A percentile compares a stretch with the other conserved stretches of the same genome.
Evolutionary conservation across 2,329 filamentous ascomycete genomes (phyloP).

Genomic region (Ascochyta clinopodiicola): DNA sequence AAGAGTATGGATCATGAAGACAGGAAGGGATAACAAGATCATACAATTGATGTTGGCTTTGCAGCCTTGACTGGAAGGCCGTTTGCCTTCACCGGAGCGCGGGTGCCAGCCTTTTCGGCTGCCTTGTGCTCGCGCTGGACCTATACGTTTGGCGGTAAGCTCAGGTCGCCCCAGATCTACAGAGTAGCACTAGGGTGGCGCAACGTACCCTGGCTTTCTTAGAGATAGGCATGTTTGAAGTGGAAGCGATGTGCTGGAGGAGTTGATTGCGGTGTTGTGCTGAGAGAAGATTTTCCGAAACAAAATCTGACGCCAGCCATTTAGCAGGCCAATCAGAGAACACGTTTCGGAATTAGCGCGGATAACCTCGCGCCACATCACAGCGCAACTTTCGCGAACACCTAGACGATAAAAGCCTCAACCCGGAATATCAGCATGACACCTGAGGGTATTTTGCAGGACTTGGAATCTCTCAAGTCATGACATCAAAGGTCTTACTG

Average conservation of each 20-base stretch:
- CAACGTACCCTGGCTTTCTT: conserved; percentile 55
- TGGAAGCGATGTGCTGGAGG: not conserved
- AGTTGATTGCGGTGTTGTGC: not conserved
- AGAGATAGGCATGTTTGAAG: conserved; percentile 54
- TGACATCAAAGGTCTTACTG: no score
- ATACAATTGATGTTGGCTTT: conserved; percentile 59
- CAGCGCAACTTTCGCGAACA: no score
- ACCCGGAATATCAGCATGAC: no score
- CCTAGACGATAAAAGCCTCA: no score
- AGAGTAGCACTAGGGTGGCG: not conserved
- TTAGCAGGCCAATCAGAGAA: not conserved
- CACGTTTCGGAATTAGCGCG: not conserved
- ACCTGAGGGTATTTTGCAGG: no score
- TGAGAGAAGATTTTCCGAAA: not conserved
- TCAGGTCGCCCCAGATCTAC: not conserved
- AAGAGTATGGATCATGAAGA: not conserved
- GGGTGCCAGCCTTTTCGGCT: conserved; percentile 62
- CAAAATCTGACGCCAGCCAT: not conserved
- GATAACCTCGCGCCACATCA: not conserved
- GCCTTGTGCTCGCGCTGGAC: conserved; percentile 62
- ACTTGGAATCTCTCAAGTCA: no score
- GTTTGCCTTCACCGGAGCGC: conserved; percentile 61
- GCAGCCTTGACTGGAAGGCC: conserved; percentile 62
- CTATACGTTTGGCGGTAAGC: conserved; percentile 36
- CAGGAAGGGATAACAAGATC: conserved; percentile 14